These are phyloP conservation scores for Exophiala sideris DNA, from an alignment of 2,329 filamentous ascomycete genomes.

Conservation along the genomic window DNA sequence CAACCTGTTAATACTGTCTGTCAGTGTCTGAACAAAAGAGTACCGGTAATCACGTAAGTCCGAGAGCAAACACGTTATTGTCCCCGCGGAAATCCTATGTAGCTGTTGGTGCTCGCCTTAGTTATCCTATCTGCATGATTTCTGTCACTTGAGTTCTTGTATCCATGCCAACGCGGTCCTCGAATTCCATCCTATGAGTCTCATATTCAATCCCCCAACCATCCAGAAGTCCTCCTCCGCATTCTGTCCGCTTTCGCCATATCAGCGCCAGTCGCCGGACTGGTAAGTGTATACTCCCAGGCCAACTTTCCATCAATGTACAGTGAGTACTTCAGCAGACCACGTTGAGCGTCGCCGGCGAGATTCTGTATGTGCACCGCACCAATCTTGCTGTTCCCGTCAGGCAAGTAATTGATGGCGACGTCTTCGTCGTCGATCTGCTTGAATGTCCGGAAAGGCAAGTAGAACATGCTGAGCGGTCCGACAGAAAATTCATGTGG, in stretches of 20 bases:
- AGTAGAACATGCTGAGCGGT: slow-evolving; percentile 89
- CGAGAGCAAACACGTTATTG: no score
- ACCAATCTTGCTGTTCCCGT: slow-evolving; percentile 86
- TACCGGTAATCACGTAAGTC: no score
- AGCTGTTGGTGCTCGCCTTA: no score
- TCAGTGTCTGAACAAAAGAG: no score
- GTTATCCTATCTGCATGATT: no score
- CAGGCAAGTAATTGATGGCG: slow-evolving; percentile 74
- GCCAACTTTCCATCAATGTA: slow-evolving; percentile 76
- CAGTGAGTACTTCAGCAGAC: slow-evolving; percentile 72
- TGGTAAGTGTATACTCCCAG: slow-evolving; percentile 59
- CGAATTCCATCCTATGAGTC: background rate
- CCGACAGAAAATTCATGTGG: slow-evolving; percentile 89
- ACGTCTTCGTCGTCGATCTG: slow-evolving; percentile 81
- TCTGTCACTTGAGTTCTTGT: no score
- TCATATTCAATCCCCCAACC: slow-evolving; percentile 1
- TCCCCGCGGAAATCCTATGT: no score
- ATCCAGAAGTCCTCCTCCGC: background rate
- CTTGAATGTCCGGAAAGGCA: slow-evolving; percentile 77
- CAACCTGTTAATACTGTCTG: no score
- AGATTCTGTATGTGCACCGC: slow-evolving; percentile 67
- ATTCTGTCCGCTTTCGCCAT: background rate
- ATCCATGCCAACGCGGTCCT: no score
- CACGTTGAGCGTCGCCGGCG: slow-evolving; percentile 47
- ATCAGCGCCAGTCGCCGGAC: slow-evolving; percentile 28